Percentiles rank a stretch among this genome's conserved stretches.
phyloP scores from a whole-genome alignment of 1,284 basidiomycete species.

The Heterobasidion occidentale region DNA sequence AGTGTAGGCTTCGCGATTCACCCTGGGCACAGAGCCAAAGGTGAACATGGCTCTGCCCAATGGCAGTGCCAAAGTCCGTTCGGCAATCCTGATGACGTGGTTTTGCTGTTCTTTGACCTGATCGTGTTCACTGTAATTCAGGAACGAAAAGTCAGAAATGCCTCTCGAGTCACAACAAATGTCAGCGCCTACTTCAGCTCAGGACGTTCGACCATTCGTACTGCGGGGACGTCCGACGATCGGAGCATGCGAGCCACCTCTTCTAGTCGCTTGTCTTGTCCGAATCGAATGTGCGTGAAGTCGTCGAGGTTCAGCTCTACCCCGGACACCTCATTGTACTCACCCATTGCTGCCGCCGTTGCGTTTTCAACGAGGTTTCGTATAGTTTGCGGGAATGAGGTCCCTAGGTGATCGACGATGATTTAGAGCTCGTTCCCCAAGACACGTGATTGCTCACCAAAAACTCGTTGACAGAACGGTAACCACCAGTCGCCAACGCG shows the following conservation, averaged over 20 bases:
- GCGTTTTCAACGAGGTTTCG: slow-evolving; percentile 42
- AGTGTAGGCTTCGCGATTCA: slow-evolving; percentile 68
- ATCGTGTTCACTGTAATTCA: slow-evolving; percentile 60
- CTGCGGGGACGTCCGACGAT: slow-evolving; percentile 60
- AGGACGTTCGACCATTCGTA: slow-evolving; percentile 63
- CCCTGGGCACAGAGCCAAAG: slow-evolving; percentile 67
- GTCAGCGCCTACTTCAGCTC: slow-evolving; percentile 55
- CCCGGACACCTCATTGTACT: slow-evolving; percentile 51
- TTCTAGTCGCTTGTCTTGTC: slow-evolving; percentile 77
- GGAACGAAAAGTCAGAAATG: background rate
- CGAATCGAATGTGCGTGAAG: slow-evolving; percentile 78
- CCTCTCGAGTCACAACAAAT: background rate
- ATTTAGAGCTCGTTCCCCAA: background rate
- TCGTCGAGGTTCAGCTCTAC: slow-evolving; percentile 66
- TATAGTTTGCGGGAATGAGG: slow-evolving; percentile 41
- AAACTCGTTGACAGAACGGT: slow-evolving; percentile 46
- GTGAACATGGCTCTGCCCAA: slow-evolving; percentile 86
- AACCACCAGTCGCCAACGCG: slow-evolving; percentile 39
- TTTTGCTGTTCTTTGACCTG: slow-evolving; percentile 76
- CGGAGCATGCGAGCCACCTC: slow-evolving; percentile 86
- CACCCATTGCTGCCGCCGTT: slow-evolving; percentile 40
- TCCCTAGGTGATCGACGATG: slow-evolving; percentile 1
- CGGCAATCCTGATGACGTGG: slow-evolving; percentile 71
- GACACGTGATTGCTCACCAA: slow-evolving; percentile 34
- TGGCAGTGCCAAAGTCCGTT: slow-evolving; percentile 79